Evolutionary conservation across 352 stramenopile genomes (phyloP).

Genomic region (Globisporangium takayamanum): DNA sequence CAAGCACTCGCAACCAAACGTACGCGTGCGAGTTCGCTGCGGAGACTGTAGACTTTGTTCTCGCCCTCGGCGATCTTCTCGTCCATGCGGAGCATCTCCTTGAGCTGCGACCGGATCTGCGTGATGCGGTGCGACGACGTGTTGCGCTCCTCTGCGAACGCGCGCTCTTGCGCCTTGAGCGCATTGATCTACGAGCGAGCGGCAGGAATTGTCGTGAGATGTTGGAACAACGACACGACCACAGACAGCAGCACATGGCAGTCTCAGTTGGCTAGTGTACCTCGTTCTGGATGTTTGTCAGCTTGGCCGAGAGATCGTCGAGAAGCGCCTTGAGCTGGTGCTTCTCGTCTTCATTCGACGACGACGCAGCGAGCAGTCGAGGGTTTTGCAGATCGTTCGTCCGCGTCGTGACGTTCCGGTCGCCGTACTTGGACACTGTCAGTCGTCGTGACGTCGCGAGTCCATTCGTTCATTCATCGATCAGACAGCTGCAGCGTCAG

Average conservation of each 20-base stretch:
- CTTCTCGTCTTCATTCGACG: conserved; percentile 76
- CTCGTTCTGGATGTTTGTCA: conserved; percentile 48
- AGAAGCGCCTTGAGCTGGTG: conserved; percentile 46
- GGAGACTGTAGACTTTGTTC: conserved; percentile 63
- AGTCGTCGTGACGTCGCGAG: too few species aligned
- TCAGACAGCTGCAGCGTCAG: neutral
- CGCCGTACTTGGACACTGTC: conserved; percentile 77
- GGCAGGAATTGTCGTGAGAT: neutral
- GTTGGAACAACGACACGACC: neutral
- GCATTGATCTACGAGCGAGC: conserved; percentile 29
- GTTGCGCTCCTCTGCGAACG: conserved; percentile 52
- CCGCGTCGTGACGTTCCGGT: conserved; percentile 77
- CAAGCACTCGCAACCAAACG: neutral
- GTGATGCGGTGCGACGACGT: conserved; percentile 51
- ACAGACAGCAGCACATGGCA: neutral
- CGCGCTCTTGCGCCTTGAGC: conserved; percentile 59
- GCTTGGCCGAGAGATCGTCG: conserved; percentile 30
- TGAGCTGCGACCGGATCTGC: conserved; percentile 65
- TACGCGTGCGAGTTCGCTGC: conserved; percentile 67
- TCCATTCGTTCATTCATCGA: neutral
- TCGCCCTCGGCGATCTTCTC: conserved; percentile 68
- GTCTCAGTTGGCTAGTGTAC: conserved; percentile 12
- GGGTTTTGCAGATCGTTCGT: conserved; percentile 75
- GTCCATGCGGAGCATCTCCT: conserved; percentile 60
- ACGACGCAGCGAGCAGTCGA: conserved; percentile 56